Conservation (phyloP, 208 protist genomes). For the Acanthamoeba rhysodes region DNA sequence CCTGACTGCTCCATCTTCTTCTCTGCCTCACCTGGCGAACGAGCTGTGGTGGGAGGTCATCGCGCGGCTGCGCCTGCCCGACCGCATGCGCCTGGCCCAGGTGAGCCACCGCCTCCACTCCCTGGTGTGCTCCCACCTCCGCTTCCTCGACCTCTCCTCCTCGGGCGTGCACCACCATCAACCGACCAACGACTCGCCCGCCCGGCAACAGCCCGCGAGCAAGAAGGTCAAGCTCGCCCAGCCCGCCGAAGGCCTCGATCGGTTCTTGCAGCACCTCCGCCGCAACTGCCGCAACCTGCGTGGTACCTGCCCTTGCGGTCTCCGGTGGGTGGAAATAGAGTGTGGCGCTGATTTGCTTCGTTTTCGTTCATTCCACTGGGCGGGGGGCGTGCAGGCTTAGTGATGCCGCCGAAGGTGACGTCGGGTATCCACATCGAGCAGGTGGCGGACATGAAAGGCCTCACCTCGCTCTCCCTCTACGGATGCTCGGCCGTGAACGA, state of each 20-base stretch:
- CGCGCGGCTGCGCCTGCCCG: not conserved
- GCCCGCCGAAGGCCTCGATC: not conserved
- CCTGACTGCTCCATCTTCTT: not conserved
- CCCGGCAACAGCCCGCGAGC: not conserved
- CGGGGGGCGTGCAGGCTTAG: not conserved
- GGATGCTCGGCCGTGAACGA: not conserved
- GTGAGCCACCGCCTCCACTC: not conserved
- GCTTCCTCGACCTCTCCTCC: conserved; percentile 5
- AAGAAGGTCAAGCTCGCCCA: not conserved
- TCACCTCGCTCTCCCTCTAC: not conserved
- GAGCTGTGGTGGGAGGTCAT: conserved; percentile 37
- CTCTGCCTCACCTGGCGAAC: not conserved
- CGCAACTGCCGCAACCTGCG: not conserved
- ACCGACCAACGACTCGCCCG: too few relatives aligned
- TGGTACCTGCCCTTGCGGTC: not conserved
- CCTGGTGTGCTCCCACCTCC: not conserved
- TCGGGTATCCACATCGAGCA: not conserved
- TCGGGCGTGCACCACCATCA: not conserved
- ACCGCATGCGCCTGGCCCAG: not conserved
- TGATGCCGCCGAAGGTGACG: not conserved
- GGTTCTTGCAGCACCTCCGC: not conserved
- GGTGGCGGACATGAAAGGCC: not conserved
- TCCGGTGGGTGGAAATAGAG: too few relatives aligned
- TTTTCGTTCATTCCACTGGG: too few relatives aligned
- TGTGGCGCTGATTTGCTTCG: too few relatives aligned